A percentile compares a stretch with the other conserved stretches of the same genome.
Evolutionary conservation across 1,139 yeast species (phyloP).

Genomic region (Hanseniaspora uvarum): DNA sequence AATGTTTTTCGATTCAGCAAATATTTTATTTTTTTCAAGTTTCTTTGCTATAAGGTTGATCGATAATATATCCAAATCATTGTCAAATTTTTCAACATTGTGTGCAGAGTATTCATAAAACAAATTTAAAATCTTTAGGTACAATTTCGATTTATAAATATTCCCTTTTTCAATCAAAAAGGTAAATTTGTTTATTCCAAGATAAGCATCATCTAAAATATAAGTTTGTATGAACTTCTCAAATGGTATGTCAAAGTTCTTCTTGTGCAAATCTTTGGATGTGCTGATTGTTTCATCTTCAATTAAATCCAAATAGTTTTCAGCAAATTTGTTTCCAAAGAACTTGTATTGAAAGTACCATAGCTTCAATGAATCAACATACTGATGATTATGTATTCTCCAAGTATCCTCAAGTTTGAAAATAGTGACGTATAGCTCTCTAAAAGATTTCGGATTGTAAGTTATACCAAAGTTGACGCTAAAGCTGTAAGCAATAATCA

Average conservation of each 20-base stretch:
- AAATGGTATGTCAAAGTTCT: slow-evolving; percentile 22
- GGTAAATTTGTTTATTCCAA: slow-evolving; percentile 24
- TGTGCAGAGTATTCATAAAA: slow-evolving; percentile 27
- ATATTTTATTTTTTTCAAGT: slow-evolving; percentile 16
- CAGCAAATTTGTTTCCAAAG: slow-evolving; percentile 24
- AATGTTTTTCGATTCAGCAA: not conserved
- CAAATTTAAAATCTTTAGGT: slow-evolving; percentile 23
- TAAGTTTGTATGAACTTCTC: slow-evolving; percentile 23
- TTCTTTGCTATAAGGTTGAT: slow-evolving; percentile 25
- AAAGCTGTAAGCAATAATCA: slow-evolving; percentile 30
- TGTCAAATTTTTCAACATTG: slow-evolving; percentile 22
- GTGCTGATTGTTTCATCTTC: not conserved
- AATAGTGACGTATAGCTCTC: slow-evolving; percentile 27
- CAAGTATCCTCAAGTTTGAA: slow-evolving; percentile 28
- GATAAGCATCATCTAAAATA: slow-evolving; percentile 22
- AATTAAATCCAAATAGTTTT: not conserved
- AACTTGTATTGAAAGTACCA: slow-evolving; percentile 33
- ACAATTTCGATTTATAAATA: slow-evolving; percentile 20
- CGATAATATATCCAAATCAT: slow-evolving; percentile 30
- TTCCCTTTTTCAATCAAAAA: slow-evolving; percentile 26
- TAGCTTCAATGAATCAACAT: slow-evolving; percentile 30
- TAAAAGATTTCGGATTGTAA: slow-evolving; percentile 32
- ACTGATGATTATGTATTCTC: slow-evolving; percentile 20
- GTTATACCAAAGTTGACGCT: slow-evolving; percentile 30
- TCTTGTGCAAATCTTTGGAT: not conserved